Evolutionary conservation across 495 filamentous ascomycete species (phyloP).

Genomic region (Clohesyomyces aquaticus): DNA sequence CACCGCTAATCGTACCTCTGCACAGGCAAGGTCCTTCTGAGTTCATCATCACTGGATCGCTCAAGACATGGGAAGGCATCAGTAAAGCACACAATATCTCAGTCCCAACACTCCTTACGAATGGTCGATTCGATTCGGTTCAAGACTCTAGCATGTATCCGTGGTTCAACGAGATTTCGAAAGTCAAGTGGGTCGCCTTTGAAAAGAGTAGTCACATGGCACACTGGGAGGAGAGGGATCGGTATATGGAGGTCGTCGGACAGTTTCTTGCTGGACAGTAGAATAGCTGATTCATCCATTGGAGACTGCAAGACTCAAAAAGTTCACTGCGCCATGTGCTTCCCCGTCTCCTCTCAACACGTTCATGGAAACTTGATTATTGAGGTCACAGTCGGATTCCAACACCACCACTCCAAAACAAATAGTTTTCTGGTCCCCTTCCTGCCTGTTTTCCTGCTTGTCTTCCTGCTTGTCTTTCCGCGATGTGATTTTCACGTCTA

Average conservation of each 20-base stretch:
- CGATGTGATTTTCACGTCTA: no score
- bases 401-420: no score
- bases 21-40: slow-evolving; percentile 55
- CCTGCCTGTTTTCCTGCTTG: no score
- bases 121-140: slow-evolving; percentile 56
- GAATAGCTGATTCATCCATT: no score
- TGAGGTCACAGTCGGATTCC: no score
- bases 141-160: slow-evolving; percentile 52
- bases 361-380: no score
- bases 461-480: no score
- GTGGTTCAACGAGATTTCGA: slow-evolving; percentile 52
- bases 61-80: slow-evolving; percentile 52
- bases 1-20: slow-evolving; percentile 27
- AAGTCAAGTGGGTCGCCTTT: slow-evolving; percentile 55
- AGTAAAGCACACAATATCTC: slow-evolving; percentile 46
- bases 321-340: no score
- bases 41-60: slow-evolving; percentile 51
- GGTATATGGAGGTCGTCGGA: slow-evolving; percentile 38
- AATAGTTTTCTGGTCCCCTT: no score
- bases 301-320: no score
- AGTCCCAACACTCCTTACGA: slow-evolving; percentile 53
- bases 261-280: no score
- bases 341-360: no score
- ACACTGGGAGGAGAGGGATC: slow-evolving; percentile 52
- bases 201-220: slow-evolving; percentile 53